phyloP scores from a whole-genome alignment of 2,329 filamentous ascomycete genomes.

The Fusarium nygamai region DNA sequence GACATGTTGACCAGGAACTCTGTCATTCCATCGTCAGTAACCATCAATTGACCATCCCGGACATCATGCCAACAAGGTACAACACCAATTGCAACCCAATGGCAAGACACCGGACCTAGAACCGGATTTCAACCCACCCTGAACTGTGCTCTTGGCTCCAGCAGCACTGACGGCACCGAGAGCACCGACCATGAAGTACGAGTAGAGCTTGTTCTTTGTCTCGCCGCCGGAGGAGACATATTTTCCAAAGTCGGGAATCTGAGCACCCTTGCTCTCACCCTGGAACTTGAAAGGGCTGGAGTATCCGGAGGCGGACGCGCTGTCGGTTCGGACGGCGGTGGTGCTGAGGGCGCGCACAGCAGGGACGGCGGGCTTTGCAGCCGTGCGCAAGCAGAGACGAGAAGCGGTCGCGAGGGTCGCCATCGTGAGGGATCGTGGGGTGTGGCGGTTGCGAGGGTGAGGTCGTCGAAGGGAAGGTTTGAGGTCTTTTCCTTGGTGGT shows the following conservation, averaged over 20 bases:
- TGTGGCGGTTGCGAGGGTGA: constrained; percentile 42
- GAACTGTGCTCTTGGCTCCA: constrained; percentile 96
- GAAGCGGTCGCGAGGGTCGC: constrained; percentile 75
- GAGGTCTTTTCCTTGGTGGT: constrained; percentile 60
- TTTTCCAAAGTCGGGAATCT: constrained; percentile 89
- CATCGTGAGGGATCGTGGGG: constrained; percentile 58
- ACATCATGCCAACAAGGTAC: constrained; percentile 8
- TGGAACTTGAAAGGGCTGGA: constrained; percentile 75
- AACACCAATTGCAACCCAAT: constrained; percentile 45
- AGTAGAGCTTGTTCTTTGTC: constrained; percentile 84
- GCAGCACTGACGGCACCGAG: constrained; percentile 92
- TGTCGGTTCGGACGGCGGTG: constrained; percentile 59
- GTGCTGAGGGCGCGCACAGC: constrained; percentile 67
- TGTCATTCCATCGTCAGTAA: constrained; percentile 55
- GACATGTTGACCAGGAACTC: constrained; percentile 99
- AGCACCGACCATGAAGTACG: constrained; percentile 98
- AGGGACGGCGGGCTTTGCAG: constrained; percentile 54
- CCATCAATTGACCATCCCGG: constrained; percentile 37
- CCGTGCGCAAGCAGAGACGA: constrained; percentile 73
- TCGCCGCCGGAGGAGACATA: constrained; percentile 79
- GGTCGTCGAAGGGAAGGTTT: constrained; percentile 47
- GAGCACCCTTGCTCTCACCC: constrained; percentile 66
- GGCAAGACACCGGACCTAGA: constrained; percentile 31
- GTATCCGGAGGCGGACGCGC: constrained; percentile 62
- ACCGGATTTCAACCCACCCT: constrained; percentile 74